A percentile compares a stretch with the other conserved stretches of the same genome.
Conservation (phyloP, 2,329 filamentous ascomycete genomes). For the Cercospora beticola region DNA sequence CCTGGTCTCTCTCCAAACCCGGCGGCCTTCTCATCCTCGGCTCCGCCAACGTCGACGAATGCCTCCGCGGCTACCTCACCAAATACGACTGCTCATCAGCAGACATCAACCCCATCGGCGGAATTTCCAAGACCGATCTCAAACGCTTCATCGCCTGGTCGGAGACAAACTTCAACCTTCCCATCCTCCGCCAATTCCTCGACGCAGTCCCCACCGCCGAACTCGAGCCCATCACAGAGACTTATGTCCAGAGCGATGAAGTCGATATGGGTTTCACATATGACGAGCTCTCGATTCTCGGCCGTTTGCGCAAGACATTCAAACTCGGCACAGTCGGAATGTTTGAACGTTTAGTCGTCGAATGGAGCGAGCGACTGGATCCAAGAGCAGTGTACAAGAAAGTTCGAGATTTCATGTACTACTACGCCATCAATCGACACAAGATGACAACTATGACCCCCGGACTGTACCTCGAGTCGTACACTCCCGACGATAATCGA, state of each 20-base stretch:
- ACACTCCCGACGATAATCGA: constrained; percentile 53
- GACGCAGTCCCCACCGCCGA: constrained; percentile 53
- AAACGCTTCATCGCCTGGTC: constrained; percentile 71
- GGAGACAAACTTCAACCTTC: constrained; percentile 58
- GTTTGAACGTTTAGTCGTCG: constrained; percentile 54
- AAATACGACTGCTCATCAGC: constrained; percentile 65
- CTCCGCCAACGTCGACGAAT: constrained; percentile 65
- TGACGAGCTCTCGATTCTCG: constrained; percentile 55
- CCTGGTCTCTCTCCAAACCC: constrained; percentile 59
- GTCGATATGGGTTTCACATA: constrained; percentile 57
- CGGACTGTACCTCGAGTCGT: constrained; percentile 54
- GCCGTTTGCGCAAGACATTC: constrained; percentile 55
- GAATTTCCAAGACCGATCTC: constrained; percentile 65
- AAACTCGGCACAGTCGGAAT: constrained; percentile 57
- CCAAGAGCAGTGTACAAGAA: constrained; percentile 39
- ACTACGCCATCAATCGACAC: constrained; percentile 64
- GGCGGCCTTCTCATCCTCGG: constrained; percentile 65
- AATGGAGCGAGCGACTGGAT: constrained; percentile 46
- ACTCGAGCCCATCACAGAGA: constrained; percentile 63
- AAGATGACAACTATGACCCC: constrained; percentile 64
- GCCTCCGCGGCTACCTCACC: constrained; percentile 62
- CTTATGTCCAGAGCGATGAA: constrained; percentile 61
- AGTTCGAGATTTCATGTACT: constrained; percentile 52
- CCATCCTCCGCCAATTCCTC: constrained; percentile 66
- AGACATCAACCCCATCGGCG: constrained; percentile 63